These are phyloP conservation scores for Arthrobotrys conoides DNA, from an alignment of 2,329 filamentous ascomycete species.

Conservation along the genomic window DNA sequence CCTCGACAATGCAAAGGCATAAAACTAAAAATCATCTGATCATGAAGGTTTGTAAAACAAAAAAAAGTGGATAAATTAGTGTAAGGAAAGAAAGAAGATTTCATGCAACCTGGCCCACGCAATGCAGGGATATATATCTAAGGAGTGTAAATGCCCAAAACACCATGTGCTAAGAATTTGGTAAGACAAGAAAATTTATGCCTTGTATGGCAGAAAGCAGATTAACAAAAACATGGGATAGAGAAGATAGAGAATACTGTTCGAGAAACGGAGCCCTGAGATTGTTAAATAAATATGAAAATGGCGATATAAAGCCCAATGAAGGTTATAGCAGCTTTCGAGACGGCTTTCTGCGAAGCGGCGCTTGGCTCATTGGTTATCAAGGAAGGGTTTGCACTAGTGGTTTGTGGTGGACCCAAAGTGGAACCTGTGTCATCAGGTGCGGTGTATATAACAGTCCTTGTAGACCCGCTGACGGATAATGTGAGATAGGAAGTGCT, in stretches of 20 bases:
- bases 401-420: not conserved
- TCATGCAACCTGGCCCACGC: constrained; percentile 41
- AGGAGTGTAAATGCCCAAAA: constrained; percentile 36
- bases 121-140: constrained; percentile 45
- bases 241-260: not conserved
- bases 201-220: not conserved
- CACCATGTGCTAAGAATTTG: constrained; percentile 7
- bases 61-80: not conserved
- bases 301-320: constrained; percentile 30
- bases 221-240: not conserved
- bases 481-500: constrained; percentile 55
- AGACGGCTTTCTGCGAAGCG: constrained; percentile 24
- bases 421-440: constrained; percentile 50
- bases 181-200: not conserved
- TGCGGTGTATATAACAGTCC: constrained; percentile 44
- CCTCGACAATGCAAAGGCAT: not conserved
- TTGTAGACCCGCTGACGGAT: constrained; percentile 39
- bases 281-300: constrained; percentile 25
- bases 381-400: constrained; percentile 37
- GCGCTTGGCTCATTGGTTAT: constrained; percentile 43
- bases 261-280: not conserved
- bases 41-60: not conserved
- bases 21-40: not conserved
- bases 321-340: constrained; percentile 10
- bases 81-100: constrained; percentile 23